Percentiles rank a stretch among this genome's conserved stretches.
Conservation (phyloP, 495 filamentous ascomycete genomes). For the Trichoderma virens region DNA sequence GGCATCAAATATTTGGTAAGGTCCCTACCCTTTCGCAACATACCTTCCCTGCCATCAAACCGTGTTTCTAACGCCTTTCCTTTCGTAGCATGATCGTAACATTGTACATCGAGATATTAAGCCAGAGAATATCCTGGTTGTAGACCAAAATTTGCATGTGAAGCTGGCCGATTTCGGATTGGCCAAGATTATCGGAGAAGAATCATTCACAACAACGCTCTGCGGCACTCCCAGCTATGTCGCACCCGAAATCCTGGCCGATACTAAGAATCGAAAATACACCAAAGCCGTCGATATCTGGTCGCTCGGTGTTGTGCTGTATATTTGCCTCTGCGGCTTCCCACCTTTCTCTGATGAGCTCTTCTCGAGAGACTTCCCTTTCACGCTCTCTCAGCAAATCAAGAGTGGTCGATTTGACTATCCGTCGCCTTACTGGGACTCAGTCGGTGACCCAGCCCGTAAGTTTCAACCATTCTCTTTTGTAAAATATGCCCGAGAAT, state of each 20-base stretch:
- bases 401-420: conserved; percentile 84
- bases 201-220: conserved; percentile 95
- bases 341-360: conserved; percentile 96
- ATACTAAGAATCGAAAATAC: conserved; percentile 70
- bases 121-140: conserved; percentile 92
- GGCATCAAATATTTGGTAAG: conserved; percentile 89
- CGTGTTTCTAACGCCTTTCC: conserved; percentile 27
- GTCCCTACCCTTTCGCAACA: neutral
- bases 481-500: neutral
- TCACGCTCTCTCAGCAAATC: conserved; percentile 84
- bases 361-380: conserved; percentile 69
- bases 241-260: conserved; percentile 88
- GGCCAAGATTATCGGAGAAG: conserved; percentile 97
- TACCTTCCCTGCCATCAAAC: neutral
- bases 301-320: conserved; percentile 97
- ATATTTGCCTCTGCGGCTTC: conserved; percentile 97
- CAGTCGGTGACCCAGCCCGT: conserved; percentile 74
- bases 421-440: conserved; percentile 96
- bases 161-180: conserved; percentile 97
- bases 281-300: conserved; percentile 94
- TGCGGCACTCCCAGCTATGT: conserved; percentile 96
- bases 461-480: conserved; percentile 16
- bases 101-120: conserved; percentile 99
- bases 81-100: conserved; percentile 79
- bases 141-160: conserved; percentile 73